Evolutionary conservation across 805 yeast genomes (phyloP).

Genomic region (Lipomyces sp.): DNA sequence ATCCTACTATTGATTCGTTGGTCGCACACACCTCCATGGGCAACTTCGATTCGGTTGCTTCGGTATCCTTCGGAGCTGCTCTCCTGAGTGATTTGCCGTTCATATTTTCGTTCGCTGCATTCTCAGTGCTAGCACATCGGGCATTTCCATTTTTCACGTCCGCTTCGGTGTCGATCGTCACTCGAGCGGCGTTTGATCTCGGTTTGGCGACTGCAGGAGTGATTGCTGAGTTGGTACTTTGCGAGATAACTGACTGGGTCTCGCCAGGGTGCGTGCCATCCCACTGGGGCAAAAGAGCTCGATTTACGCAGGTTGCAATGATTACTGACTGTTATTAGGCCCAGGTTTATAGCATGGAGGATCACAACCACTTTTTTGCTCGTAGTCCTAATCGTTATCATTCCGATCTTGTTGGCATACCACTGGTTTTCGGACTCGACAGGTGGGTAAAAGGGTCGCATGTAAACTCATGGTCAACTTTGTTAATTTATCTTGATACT

Average conservation of each 20-base stretch:
- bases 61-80: slow-evolving; percentile 28
- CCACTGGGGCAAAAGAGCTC: not conserved
- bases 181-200: slow-evolving; percentile 31
- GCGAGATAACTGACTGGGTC: slow-evolving; percentile 46
- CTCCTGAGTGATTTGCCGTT: slow-evolving; percentile 31
- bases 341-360: slow-evolving; percentile 41
- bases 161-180: slow-evolving; percentile 30
- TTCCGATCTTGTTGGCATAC: slow-evolving; percentile 43
- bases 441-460: slow-evolving; percentile 16
- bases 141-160: slow-evolving; percentile 34
- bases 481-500: not conserved
- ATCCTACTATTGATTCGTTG: not conserved
- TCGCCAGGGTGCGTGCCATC: slow-evolving; percentile 33
- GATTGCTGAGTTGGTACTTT: slow-evolving; percentile 47
- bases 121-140: slow-evolving; percentile 33
- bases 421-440: slow-evolving; percentile 37
- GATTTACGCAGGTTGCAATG: not conserved
- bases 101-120: slow-evolving; percentile 28
- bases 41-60: slow-evolving; percentile 7
- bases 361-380: slow-evolving; percentile 40
- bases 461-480: not conserved
- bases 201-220: slow-evolving; percentile 40
- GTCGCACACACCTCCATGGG: not conserved
- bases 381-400: slow-evolving; percentile 41
- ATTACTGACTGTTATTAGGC: slow-evolving; percentile 14